Conservation (phyloP, 257 asterid species). For the Penstemon newberryi region DNA sequence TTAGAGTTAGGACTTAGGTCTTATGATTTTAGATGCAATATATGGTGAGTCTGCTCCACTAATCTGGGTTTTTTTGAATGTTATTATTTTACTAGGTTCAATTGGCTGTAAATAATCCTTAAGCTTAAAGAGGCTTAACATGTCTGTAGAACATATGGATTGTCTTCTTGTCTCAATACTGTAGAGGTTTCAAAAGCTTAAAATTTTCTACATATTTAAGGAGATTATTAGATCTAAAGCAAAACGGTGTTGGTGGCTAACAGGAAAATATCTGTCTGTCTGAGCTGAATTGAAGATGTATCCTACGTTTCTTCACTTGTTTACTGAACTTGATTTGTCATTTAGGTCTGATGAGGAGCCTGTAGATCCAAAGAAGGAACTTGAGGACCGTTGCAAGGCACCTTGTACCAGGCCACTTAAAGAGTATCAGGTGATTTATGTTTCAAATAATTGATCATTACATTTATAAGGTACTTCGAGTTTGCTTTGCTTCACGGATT, state of each 20-base stretch:
- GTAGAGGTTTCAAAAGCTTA: background rate
- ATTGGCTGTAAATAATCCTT: background rate
- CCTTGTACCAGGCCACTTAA: conserved; percentile 71
- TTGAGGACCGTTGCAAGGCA: conserved; percentile 80
- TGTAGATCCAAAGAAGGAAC: conserved; percentile 71
- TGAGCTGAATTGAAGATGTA: conserved; percentile 5
- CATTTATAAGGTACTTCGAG: background rate
- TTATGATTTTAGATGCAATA: background rate
- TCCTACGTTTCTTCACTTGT: background rate
- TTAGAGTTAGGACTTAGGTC: background rate
- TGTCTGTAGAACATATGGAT: background rate
- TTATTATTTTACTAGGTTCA: too few species aligned
- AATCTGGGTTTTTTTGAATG: too few species aligned
- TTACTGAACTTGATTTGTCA: conserved; percentile 7
- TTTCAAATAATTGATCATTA: background rate
- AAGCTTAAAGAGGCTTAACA: background rate
- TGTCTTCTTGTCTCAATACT: background rate
- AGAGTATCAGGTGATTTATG: conserved; percentile 62
- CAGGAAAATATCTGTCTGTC: background rate
- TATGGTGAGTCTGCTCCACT: too few species aligned
- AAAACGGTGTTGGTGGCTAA: conserved; percentile 4
- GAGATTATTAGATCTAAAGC: background rate
- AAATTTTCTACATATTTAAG: background rate
- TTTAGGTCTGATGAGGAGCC: conserved; percentile 84
- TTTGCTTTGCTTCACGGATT: conserved; percentile 12